A percentile compares a stretch with the other conserved stretches of the same genome.
phyloP scores from a whole-genome alignment of 2,329 filamentous ascomycete genomes.

The Chaetomium globosum region DNA sequence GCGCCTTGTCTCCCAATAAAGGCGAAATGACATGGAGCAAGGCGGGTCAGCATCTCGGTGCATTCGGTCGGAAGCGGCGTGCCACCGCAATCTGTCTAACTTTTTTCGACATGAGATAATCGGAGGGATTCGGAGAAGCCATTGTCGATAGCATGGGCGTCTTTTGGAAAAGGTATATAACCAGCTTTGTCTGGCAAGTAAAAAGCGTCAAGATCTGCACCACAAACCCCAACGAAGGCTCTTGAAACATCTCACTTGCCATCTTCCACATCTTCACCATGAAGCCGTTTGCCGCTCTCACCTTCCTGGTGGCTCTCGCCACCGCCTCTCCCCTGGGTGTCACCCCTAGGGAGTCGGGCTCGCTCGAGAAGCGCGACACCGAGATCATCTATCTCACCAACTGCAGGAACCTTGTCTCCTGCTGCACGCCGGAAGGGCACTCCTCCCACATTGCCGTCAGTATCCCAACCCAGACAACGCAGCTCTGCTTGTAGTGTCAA shows the following conservation, averaged over 20 bases:
- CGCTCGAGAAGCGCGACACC: constrained; percentile 20
- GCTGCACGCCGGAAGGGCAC: constrained; percentile 13
- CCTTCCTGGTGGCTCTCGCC: constrained; percentile 11
- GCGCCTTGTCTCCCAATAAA: too few relatives aligned
- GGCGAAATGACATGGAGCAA: neutral
- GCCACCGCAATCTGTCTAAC: neutral
- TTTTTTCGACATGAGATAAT: neutral
- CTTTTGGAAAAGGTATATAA: neutral
- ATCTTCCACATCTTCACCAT: neutral
- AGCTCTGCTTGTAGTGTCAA: neutral
- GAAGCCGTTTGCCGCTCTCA: constrained; percentile 14
- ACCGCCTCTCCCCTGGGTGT: constrained; percentile 15
- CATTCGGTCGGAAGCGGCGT: neutral
- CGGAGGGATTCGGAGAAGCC: neutral
- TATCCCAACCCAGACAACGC: neutral
- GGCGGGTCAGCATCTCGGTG: too few relatives aligned
- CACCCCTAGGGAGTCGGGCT: neutral
- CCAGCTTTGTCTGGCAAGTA: neutral
- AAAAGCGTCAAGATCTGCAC: neutral
- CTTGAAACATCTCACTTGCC: neutral
- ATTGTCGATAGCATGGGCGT: neutral
- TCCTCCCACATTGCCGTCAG: constrained; percentile 12
- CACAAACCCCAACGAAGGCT: too few relatives aligned
- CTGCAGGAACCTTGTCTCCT: constrained; percentile 6
- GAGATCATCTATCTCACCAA: constrained; percentile 21